Evolutionary conservation across 768 basidiomycete genomes (phyloP).

Genomic region (Termitomyces sp.): DNA sequence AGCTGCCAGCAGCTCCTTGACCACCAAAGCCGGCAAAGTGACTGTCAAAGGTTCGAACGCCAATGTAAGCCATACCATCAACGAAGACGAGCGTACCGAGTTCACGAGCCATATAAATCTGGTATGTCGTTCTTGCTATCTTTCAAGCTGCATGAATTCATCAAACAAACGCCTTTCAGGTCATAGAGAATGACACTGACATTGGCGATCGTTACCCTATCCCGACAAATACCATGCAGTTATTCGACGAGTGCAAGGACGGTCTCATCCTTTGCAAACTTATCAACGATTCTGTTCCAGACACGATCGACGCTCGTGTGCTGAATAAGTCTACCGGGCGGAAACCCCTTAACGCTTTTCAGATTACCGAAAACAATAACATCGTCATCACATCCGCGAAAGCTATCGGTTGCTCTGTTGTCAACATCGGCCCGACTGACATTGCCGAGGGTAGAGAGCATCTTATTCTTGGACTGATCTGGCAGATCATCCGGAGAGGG

Average conservation of each 20-base stretch:
- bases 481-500: constrained; percentile 96
- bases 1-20: constrained; percentile 30
- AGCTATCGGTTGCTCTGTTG: constrained; percentile 96
- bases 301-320: constrained; percentile 98
- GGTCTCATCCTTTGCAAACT: constrained; percentile 97
- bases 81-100: constrained; percentile 91
- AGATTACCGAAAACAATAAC: constrained; percentile 99
- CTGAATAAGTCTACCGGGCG: constrained; percentile 80
- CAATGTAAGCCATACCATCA: constrained; percentile 95
- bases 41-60: constrained; percentile 93
- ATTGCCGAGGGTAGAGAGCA: constrained; percentile 92
- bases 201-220: constrained; percentile 81
- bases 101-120: constrained; percentile 99
- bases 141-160: constrained; percentile 1
- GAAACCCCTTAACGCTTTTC: constrained; percentile 94
- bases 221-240: constrained; percentile 94
- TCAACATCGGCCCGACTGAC: constrained; percentile 95
- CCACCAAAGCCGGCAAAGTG: constrained; percentile 81
- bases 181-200: constrained; percentile 88
- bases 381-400: constrained; percentile 98
- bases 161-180: constrained; percentile 39
- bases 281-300: constrained; percentile 98
- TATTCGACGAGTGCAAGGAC: constrained; percentile 96
- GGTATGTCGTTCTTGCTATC: constrained; percentile 39
- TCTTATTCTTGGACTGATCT: constrained; percentile 94